phyloP scores from a whole-genome alignment of 306 rosid species.

The Calophaca sinica region DNA sequence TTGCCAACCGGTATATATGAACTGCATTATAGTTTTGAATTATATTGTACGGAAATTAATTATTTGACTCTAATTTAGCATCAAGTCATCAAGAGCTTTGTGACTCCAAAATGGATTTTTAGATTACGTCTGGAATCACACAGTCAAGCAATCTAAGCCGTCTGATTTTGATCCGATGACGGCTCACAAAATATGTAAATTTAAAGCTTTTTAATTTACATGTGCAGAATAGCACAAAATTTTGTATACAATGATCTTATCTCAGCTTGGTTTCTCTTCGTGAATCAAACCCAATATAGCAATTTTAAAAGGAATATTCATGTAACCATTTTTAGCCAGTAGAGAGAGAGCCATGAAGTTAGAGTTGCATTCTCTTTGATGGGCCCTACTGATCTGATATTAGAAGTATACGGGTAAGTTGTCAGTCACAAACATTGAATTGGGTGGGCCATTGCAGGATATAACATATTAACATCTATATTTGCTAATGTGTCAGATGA shows the following conservation, averaged over 20 bases:
- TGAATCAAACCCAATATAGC: conserved; percentile 53
- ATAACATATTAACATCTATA: not conserved
- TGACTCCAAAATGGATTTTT: conserved; percentile 17
- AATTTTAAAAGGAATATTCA: conserved; percentile 46
- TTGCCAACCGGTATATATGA: conserved; percentile 35
- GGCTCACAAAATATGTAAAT: too few species aligned
- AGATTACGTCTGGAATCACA: too few species aligned
- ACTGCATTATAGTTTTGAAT: conserved; percentile 28
- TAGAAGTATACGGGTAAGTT: conserved; percentile 50
- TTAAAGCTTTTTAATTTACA: conserved; percentile 29
- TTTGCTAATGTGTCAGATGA: conserved; percentile 38
- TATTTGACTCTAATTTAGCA: conserved; percentile 33
- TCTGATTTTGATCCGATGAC: too few species aligned
- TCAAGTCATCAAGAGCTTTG: conserved; percentile 3
- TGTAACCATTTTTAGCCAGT: conserved; percentile 21
- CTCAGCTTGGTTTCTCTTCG: not conserved
- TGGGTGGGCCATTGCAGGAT: conserved; percentile 50
- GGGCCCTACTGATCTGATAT: conserved; percentile 61
- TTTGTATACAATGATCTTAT: too few species aligned
- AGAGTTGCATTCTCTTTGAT: conserved; percentile 42
- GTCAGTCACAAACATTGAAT: conserved; percentile 51
- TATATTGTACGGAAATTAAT: conserved; percentile 44
- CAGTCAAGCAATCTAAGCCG: too few species aligned
- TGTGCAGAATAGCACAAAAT: conserved; percentile 52
- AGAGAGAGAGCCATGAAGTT: conserved; percentile 27